phyloP scores from a whole-genome alignment of 2,329 filamentous ascomycete species.

The Calonectria fujianensis region DNA sequence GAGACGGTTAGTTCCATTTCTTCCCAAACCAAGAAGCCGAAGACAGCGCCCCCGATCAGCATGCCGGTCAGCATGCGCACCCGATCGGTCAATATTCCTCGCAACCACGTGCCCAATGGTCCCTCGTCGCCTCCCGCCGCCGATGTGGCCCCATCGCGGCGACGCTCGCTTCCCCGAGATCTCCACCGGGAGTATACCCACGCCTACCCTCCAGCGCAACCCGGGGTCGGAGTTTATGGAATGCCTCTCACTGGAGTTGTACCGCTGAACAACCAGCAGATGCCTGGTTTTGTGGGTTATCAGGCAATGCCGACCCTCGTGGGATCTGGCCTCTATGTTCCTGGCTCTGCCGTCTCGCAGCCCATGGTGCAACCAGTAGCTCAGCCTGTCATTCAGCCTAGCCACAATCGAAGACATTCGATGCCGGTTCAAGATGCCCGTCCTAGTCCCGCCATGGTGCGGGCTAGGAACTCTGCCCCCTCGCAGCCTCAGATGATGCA shows the following conservation, averaged over 20 bases:
- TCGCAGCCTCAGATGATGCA: constrained; percentile 39
- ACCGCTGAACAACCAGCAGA: constrained; percentile 39
- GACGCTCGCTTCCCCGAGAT: constrained; percentile 48
- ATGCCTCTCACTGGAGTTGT: constrained; percentile 39
- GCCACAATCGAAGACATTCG: constrained; percentile 47
- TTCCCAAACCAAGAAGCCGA: constrained; percentile 55
- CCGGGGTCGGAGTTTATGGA: constrained; percentile 38
- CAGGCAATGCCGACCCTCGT: constrained; percentile 20
- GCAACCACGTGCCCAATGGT: constrained; percentile 40
- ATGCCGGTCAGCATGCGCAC: constrained; percentile 67
- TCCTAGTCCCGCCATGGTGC: constrained; percentile 34
- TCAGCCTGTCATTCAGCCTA: constrained; percentile 18
- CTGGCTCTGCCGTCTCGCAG: neutral
- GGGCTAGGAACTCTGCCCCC: constrained; percentile 43
- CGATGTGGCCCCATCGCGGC: constrained; percentile 42
- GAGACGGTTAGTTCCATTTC: constrained; percentile 38
- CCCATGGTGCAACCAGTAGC: neutral
- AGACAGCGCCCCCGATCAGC: constrained; percentile 64
- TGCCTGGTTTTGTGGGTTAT: neutral
- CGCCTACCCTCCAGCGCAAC: constrained; percentile 40
- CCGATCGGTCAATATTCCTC: constrained; percentile 57
- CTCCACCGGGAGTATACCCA: constrained; percentile 45
- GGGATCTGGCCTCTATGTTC: constrained; percentile 41
- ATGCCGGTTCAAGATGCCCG: constrained; percentile 43
- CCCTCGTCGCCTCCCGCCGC: constrained; percentile 43